Evolutionary conservation across 2,329 filamentous ascomycete genomes (phyloP), one percentile per base, ranked within the genome.

Genomic region (Rutstroemia sydowiana): DNA sequence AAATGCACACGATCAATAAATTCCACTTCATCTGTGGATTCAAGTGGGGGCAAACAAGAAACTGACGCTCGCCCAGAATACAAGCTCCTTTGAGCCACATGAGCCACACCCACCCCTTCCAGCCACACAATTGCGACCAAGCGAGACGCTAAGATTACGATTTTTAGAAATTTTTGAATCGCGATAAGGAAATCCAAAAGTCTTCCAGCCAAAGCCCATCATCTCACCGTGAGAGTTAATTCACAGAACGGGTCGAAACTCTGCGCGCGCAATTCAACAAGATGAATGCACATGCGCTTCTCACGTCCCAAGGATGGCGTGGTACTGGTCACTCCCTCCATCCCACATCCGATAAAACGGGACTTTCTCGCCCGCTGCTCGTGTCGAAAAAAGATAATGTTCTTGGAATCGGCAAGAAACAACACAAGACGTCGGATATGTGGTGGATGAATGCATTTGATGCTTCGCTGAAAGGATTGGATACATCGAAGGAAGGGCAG

Each of bases 381-480:
- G 78, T 95, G 52, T 83, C 86, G 54, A 85, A 87, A 62, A 95
- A 95, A 70, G 78, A 84, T 61, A 87, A 95, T 68, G 85, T 79
- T 26, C 76, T 87, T 48, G 92, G 92, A 21, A 74, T 97, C 5
- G 92, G 92, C 50, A 83, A 87, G 66, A 89, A 88, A 68, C 80
- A 80, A 59, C 77, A 78, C 52, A 58, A 56, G 20, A 74, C 76
- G 69, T 79, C 76, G 61, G 92, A 96, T 66, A 90, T 95, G 68
- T 98, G 93, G 93, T 98, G 93, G 93, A 77, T 95, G 70, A 85
- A 88, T 53, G 93, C 93, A 10, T 96, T 95, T 61, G 92, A 97
- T 69, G 84, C 90, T 66, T 90, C 91, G 51, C 73, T 96, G 58
- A 87, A 93, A 68, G 87, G 85, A 3, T 76, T 95, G 48, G 85